Base-by-base conservation (phyloP, 2,329 filamentous ascomycete genomes). In the Corniculantispora saksenae region DNA sequence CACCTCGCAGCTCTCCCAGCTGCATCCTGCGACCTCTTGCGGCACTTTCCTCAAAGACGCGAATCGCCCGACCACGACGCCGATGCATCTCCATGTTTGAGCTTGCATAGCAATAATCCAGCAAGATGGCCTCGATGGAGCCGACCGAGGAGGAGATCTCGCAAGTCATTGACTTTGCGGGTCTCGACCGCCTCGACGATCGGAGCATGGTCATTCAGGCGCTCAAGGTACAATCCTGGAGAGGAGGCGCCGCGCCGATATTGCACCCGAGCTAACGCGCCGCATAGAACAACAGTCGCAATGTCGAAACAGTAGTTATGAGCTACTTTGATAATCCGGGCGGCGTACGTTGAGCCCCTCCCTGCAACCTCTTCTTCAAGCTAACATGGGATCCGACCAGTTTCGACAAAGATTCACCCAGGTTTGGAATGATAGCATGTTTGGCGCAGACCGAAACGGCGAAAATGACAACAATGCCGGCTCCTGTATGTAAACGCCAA, bases 361-460 rank as follows among this genome's bases (percentile, higher is more conserved):
- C 15, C 19, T 25, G 63, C 12, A 21, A 61, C 66, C 45, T 63
- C 25, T 64, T 25, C 40, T 53, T 29, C n/a, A 59, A 32, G 19
- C 23, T 53, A 25, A 62, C 21, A 4, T 47, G 7, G 19, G 50
- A 23, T 63, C 47, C 63, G 67, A 47, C 32, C 66, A 83, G 81
- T 84, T 84, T 66, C 77, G 74, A 51, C 73, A 74, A 61, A 79
- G 83, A 72, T 86, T 86, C 68, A 75, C 74, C 29, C 65, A 67
- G n/a, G 29, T 67, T 32, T 89, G 86, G 85, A 82, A 87, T 66
- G 86, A 89, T 61, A 75, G 72, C 35, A 78, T 81, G 51, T 89
- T 87, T 66, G 73, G 74, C 5, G 81, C 80, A 47, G 83, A 83
- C 68, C 79, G 85, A 61, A 84, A 89, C 59, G 84, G 84, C 40